A percentile compares a stretch with the other conserved stretches of the same genome.
These are phyloP conservation scores for Fusarium paranaense DNA, from an alignment of 2,329 filamentous ascomycete genomes.

Conservation along the genomic window DNA sequence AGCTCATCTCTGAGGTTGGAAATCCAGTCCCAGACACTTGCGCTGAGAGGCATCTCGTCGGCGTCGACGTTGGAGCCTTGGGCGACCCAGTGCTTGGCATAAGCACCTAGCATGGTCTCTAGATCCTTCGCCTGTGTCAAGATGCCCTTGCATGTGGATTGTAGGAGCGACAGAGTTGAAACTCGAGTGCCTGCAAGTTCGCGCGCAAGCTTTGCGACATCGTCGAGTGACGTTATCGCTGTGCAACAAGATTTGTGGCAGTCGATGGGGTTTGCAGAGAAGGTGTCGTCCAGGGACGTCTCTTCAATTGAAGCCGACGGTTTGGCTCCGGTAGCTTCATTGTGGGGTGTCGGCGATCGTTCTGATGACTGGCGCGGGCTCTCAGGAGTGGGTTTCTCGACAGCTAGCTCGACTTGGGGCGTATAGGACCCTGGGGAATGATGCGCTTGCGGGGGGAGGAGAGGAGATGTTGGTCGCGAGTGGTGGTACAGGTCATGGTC, in stretches of 20 bases:
- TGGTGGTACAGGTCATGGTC: constrained; percentile 3
- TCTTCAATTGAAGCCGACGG: accelerated
- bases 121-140: constrained; percentile 28
- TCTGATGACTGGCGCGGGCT: background rate
- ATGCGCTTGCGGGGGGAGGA: background rate
- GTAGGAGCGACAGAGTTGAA: constrained; percentile 29
- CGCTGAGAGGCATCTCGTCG: constrained; percentile 26
- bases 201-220: background rate
- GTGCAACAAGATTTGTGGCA: constrained; percentile 19
- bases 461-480: constrained; percentile 4
- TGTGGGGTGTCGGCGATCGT: background rate
- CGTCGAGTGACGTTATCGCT: background rate
- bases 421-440: background rate
- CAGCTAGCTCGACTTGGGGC: background rate
- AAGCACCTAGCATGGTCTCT: constrained; percentile 21
- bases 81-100: constrained; percentile 26
- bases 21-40: constrained; percentile 27
- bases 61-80: constrained; percentile 13
- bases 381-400: background rate
- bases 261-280: constrained; percentile 1
- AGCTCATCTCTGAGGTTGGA: constrained; percentile 6
- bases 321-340: background rate
- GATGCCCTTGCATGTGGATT: constrained; percentile 23
- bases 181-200: constrained; percentile 17
- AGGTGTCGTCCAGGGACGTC: background rate